Base-by-base conservation (phyloP, 495 filamentous ascomycete genomes). In the Penicillium odoratum region DNA sequence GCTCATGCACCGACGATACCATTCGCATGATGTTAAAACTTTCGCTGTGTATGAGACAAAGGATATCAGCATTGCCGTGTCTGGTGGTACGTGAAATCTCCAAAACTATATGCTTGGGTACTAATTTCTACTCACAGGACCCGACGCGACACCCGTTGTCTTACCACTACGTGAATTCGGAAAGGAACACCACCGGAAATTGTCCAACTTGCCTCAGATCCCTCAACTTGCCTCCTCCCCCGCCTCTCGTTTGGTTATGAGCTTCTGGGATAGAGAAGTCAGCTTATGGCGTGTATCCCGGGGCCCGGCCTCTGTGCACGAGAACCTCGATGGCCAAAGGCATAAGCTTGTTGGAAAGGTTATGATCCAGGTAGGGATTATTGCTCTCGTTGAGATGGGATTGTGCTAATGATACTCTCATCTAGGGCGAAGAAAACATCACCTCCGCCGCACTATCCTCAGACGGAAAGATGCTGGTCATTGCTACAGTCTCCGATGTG, bases 221-320 rank as follows among this genome's bases (percentile, higher is more conserved):
- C 81, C 88, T 1, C 82, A 84, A 4, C 64, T 97, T 7, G 76
- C 83, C 29, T 91, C 89, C 51, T 85, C 92, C 11, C 81, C 86
- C 3, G 83, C 81, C 18, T 82, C 82, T 31, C 81, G 93, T 36
- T 70, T 96, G 16, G 74, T 98, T 10, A 83, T 93, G 74, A 92
- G 90, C 65, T 98, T 91, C 88, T 99, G 94, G 94, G 89, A 93
- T 52, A 81, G 87, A 59, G 90, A 97, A 63, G 75, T 97, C 26
- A 85, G 85, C 57, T 84, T 99, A 57, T 99, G 92, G 92, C 83
- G 84, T 44, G 66, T 92, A 13, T 77, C 64, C 34, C 67, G 70
- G 25, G 73, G 71, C 11, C 74, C 73, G 45, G 53, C 62, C 13
- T 73, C 73, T 68, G 69, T 71, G 68, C 70, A 81, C 46, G 69